Percentiles rank a stretch among this genome's conserved stretches.
Evolutionary conservation across 495 filamentous ascomycete species (phyloP).

Genomic region (Penicillium cataractarum): DNA sequence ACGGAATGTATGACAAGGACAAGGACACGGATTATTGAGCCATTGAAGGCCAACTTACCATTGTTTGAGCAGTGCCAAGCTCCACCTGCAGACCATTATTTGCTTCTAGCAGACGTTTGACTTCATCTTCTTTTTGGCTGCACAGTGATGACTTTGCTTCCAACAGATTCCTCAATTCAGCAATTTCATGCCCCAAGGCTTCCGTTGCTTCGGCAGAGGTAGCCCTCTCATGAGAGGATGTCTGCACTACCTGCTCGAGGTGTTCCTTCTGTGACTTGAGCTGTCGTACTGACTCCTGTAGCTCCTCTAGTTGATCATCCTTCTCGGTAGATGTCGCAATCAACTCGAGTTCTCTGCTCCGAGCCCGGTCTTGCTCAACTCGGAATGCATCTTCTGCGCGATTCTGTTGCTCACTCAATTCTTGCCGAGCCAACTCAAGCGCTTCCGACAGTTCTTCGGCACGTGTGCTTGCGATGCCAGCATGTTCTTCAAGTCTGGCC

Average conservation of each 20-base stretch:
- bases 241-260: slow-evolving; percentile 23
- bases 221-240: slow-evolving; percentile 23
- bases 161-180: slow-evolving; percentile 16
- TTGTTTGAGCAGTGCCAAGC: slow-evolving; percentile 28
- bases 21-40: too few species aligned
- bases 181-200: slow-evolving; percentile 27
- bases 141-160: slow-evolving; percentile 22
- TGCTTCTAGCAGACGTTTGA: slow-evolving; percentile 26
- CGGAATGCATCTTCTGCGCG: slow-evolving; percentile 27
- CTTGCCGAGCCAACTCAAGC: slow-evolving; percentile 28
- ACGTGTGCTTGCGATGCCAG: slow-evolving; percentile 27
- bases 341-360: slow-evolving; percentile 45
- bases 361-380: slow-evolving; percentile 35
- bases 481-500: slow-evolving; percentile 32
- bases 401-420: slow-evolving; percentile 33
- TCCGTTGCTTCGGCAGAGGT: slow-evolving; percentile 15
- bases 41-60: slow-evolving; percentile 25
- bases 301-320: slow-evolving; percentile 48
- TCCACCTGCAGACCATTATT: slow-evolving; percentile 26
- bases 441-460: slow-evolving; percentile 35
- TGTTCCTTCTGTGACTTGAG: slow-evolving; percentile 27
- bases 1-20: neutral
- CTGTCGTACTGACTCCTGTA: slow-evolving; percentile 30
- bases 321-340: slow-evolving; percentile 50
- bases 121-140: slow-evolving; percentile 32